Conservation (phyloP, 2,329 filamentous ascomycete genomes). For the Ilyonectria mors-panacis region DNA sequence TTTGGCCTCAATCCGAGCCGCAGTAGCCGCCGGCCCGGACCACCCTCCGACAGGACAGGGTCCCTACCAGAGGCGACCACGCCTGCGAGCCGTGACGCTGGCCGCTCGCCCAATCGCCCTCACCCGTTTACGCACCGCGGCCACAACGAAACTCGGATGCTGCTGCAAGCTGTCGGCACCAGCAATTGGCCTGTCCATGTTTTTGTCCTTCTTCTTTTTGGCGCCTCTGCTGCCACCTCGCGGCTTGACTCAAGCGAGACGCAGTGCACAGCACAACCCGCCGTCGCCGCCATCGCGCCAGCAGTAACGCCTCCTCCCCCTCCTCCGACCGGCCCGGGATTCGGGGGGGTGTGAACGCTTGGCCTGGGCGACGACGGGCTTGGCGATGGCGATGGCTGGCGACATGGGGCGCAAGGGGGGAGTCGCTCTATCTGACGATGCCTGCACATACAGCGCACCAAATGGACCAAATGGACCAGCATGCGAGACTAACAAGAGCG, state of each 20-base stretch:
- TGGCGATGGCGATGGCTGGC: slow-evolving; percentile 12
- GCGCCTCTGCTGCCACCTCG: slow-evolving; percentile 20
- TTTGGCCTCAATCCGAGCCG: slow-evolving; percentile 41
- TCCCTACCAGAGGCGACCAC: slow-evolving; percentile 20
- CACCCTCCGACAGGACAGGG: slow-evolving; percentile 32
- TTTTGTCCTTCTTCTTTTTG: not conserved
- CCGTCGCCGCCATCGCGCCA: not conserved
- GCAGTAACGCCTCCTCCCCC: slow-evolving; percentile 11
- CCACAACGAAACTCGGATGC: not conserved
- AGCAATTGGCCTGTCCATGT: slow-evolving; percentile 12
- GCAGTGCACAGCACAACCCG: not conserved
- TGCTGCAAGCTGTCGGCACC: slow-evolving; percentile 24
- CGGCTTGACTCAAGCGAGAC: not conserved
- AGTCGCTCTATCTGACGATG: slow-evolving; percentile 19
- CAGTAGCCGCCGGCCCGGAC: slow-evolving; percentile 50
- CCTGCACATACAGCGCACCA: not conserved
- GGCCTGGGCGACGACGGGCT: slow-evolving; percentile 19
- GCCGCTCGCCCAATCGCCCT: slow-evolving; percentile 1
- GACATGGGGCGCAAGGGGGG: slow-evolving; percentile 4
- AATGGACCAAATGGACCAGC: not conserved
- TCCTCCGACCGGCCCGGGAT: slow-evolving; percentile 26
- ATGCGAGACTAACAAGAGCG: slow-evolving; percentile 17
- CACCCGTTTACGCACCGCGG: not conserved
- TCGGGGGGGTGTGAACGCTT: slow-evolving; percentile 16
- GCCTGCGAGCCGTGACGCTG: not conserved